These are phyloP conservation scores for Xerocomus cyaneibrunnescens DNA, from an alignment of 1,284 basidiomycete genomes.

Conservation along the genomic window DNA sequence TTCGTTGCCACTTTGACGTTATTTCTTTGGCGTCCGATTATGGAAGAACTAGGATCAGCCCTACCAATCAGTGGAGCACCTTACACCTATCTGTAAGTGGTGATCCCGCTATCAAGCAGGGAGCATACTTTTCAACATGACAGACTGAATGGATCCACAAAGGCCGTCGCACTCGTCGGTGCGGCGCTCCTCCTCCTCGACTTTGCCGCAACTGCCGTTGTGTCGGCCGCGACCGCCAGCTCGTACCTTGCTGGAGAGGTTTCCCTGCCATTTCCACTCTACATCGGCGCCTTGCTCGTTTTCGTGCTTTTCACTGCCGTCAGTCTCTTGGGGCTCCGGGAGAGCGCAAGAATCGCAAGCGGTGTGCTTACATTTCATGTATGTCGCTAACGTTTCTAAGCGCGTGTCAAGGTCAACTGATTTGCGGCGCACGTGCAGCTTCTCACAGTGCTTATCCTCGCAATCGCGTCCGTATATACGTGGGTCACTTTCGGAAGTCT, in stretches of 20 bases:
- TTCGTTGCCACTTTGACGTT: conserved; percentile 58
- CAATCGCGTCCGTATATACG: conserved; percentile 46
- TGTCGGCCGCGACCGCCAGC: conserved; percentile 68
- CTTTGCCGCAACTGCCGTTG: conserved; percentile 61
- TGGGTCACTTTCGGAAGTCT: conserved; percentile 52
- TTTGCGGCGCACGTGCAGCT: conserved; percentile 38
- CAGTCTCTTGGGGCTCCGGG: conserved; percentile 58
- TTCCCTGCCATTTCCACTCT: conserved; percentile 48
- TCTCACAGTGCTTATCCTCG: conserved; percentile 53
- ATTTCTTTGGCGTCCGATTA: conserved; percentile 68
- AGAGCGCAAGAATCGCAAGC: conserved; percentile 59
- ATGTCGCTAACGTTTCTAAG: conserved; percentile 25
- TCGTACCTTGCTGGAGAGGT: conserved; percentile 67
- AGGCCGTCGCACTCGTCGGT: conserved; percentile 56
- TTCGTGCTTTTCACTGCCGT: conserved; percentile 52
- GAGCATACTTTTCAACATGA: background rate
- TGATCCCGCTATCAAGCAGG: background rate
- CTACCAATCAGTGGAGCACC: conserved; percentile 68
- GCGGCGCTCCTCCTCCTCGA: conserved; percentile 65
- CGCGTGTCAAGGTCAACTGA: conserved; percentile 4
- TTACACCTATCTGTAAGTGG: conserved; percentile 58
- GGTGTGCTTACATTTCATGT: conserved; percentile 59
- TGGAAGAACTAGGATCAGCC: conserved; percentile 66
- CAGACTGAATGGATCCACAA: conserved; percentile 62
- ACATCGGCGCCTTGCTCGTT: conserved; percentile 49